These are phyloP conservation scores for Saturnispora galanensis DNA, from an alignment of 805 yeast genomes.

Conservation along the genomic window DNA sequence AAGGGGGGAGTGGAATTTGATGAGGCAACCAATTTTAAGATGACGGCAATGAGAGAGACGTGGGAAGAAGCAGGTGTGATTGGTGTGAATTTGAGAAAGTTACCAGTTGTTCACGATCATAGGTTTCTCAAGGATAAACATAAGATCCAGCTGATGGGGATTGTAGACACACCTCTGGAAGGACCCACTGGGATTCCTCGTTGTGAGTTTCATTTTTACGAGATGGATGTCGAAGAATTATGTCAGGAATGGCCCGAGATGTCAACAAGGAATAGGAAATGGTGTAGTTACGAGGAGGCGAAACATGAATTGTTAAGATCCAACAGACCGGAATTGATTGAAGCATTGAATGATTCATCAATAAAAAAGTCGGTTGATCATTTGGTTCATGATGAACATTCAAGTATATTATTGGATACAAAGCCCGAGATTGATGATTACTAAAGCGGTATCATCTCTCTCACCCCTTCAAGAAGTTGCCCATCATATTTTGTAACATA, in stretches of 20 bases:
- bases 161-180: too few relatives aligned
- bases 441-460: constrained; percentile 5
- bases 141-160: constrained; percentile 12
- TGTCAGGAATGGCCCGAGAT: constrained; percentile 70
- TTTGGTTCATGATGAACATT: constrained; percentile 18
- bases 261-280: constrained; percentile 49
- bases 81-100: constrained; percentile 43
- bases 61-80: constrained; percentile 97
- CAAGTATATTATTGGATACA: constrained; percentile 21
- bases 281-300: constrained; percentile 69
- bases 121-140: constrained; percentile 19
- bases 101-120: constrained; percentile 61
- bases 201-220: constrained; percentile 83
- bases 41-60: constrained; percentile 74
- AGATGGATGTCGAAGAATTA: constrained; percentile 52
- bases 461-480: constrained; percentile 45
- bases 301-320: constrained; percentile 45
- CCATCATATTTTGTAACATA: constrained; percentile 67
- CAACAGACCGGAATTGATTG: constrained; percentile 57
- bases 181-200: constrained; percentile 37
- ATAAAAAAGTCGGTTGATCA: constrained; percentile 31
- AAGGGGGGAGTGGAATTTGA: constrained; percentile 93
- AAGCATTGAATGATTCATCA: constrained; percentile 50
- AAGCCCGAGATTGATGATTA: constrained; percentile 23
- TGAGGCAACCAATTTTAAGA: constrained; percentile 39